Evolutionary conservation across 768 basidiomycete species (phyloP), one percentile per base, ranked within the genome.

Genomic region (Chlorophyllum brunneum): DNA sequence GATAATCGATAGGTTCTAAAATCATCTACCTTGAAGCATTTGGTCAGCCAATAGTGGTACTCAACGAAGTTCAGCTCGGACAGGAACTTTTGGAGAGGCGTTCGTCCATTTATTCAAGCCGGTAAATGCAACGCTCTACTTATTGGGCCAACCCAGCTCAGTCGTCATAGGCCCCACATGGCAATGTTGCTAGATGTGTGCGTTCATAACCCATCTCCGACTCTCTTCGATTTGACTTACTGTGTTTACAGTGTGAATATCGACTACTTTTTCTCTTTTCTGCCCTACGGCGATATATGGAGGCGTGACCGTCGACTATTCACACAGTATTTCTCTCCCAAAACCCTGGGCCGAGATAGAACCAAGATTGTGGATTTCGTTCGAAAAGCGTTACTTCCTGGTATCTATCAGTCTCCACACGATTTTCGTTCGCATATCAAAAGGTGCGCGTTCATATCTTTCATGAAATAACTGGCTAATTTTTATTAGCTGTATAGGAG

Each of bases 261-360:
- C 13, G 33, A 45, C 4, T 29, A 38, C 2, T 33, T 44, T 1
- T 46, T 50, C 40, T 37, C 27, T 20, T 39, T 48, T 18, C 48
- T 57, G 23, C 52, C 48, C 8, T 57, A 57, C 37, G 52, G 52
- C 0, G 61, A 67, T 31, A 26, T 39, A 20, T 78, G 78, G 77
- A 70, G 67, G 44, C 63, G 64, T 5, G 69, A 70, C 23, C 68
- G 78, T 5, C 65, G 68, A 9, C 30, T 70, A 11, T 75, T 79
- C 58, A 66, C 69, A 37, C 61, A 71, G 34, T 68, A 77, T 43
- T 72, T 78, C 53, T 45, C 51, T n/a, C 51, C 44, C 0, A 46
- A 45, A 30, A 39, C 24, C 6, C 26, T 46, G 26, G 34, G 24
- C 11, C 31, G 54, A n/a, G 53, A 56, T 10, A 43, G 49, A 36